Evolutionary conservation across 768 basidiomycete species (phyloP).

Genomic region (Hygrocybe coccinea): DNA sequence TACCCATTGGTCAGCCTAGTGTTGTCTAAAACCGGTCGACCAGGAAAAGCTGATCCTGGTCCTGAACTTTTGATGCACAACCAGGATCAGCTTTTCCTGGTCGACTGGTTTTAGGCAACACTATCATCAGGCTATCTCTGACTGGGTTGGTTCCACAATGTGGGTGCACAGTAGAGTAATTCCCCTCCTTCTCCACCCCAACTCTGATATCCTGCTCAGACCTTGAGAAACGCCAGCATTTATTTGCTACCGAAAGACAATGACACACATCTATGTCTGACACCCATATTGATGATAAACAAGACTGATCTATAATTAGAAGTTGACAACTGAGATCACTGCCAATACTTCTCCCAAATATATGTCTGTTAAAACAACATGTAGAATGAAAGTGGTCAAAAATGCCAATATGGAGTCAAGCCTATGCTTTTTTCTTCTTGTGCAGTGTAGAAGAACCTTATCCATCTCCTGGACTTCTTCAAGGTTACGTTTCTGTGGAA

Average conservation of each 20-base stretch:
- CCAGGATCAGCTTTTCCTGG: too few relatives aligned
- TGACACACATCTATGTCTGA: background rate
- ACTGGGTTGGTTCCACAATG: constrained; percentile 90
- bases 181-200: constrained; percentile 1
- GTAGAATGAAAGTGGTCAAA: background rate
- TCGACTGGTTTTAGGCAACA: too few relatives aligned
- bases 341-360: too few relatives aligned
- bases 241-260: constrained; percentile 21
- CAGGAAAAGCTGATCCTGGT: too few relatives aligned
- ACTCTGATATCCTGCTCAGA: constrained; percentile 33
- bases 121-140: constrained; percentile 80
- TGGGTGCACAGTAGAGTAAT: constrained; percentile 66
- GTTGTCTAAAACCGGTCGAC: too few relatives aligned
- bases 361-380: background rate
- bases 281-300: background rate
- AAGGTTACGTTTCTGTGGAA: constrained; percentile 60
- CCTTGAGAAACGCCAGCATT: constrained; percentile 56
- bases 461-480: constrained; percentile 55
- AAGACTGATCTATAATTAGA: background rate
- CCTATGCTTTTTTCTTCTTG: constrained; percentile 65
- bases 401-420: background rate
- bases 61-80: too few relatives aligned
- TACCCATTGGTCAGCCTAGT: constrained; percentile 70
- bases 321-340: too few relatives aligned
- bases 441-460: constrained; percentile 54